phyloP scores from a whole-genome alignment of 2,329 filamentous ascomycete species.

The Apiospora malaysiana region DNA sequence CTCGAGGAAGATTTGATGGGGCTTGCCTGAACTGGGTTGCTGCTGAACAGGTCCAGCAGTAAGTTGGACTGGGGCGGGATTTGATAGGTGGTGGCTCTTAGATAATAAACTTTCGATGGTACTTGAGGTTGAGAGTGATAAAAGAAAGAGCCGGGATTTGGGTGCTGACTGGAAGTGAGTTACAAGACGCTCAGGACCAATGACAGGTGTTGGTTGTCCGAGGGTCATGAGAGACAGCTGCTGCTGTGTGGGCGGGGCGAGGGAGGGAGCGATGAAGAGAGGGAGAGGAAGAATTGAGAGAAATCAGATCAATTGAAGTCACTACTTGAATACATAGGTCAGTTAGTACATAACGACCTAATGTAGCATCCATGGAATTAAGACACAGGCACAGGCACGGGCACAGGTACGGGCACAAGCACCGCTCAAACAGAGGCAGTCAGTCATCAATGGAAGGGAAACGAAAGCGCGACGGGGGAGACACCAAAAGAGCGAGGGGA shows the following conservation, averaged over 20 bases:
- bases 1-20: conserved; percentile 14
- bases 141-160: conserved; percentile 17
- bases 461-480: conserved; percentile 9
- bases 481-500: background rate
- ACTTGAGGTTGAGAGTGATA: conserved; percentile 7
- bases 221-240: background rate
- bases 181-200: background rate
- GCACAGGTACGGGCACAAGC: background rate
- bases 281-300: too few species aligned
- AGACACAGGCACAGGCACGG: background rate
- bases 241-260: background rate
- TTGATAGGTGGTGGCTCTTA: conserved; percentile 17
- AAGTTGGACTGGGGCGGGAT: background rate
- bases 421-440: background rate
- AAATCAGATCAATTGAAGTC: background rate
- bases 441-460: background rate
- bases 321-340: background rate
- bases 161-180: conserved; percentile 4
- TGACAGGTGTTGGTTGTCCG: conserved; percentile 11
- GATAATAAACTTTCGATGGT: conserved; percentile 16
- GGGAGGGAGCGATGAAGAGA: background rate
- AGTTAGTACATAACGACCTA: too few species aligned
- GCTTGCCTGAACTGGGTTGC: background rate
- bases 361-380: background rate
- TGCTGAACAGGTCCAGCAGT: background rate